A percentile compares a stretch with the other conserved stretches of the same genome.
phyloP scores from a whole-genome alignment of 257 asterid genomes.

The Solanum appendiculatum region DNA sequence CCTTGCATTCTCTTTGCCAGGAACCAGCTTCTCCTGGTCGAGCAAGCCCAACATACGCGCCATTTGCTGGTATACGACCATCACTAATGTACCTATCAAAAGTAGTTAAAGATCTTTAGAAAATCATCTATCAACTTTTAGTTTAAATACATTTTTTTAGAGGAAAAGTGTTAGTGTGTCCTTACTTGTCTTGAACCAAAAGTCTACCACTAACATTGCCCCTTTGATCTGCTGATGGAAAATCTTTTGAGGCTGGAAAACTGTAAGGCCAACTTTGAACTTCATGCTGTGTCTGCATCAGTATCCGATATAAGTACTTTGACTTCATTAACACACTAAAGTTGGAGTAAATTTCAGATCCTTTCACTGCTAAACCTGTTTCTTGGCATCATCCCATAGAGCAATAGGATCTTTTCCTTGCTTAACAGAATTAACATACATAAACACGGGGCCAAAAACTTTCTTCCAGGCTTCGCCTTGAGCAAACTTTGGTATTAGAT shows the following conservation, averaged over 20 bases:
- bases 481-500: slow-evolving; percentile 38
- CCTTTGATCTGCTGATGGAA: slow-evolving; percentile 35
- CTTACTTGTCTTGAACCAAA: slow-evolving; percentile 44
- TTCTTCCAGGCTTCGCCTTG: slow-evolving; percentile 65
- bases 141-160: background rate
- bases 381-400: slow-evolving; percentile 63
- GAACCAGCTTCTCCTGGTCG: slow-evolving; percentile 58
- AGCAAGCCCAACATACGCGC: slow-evolving; percentile 61
- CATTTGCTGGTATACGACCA: slow-evolving; percentile 28
- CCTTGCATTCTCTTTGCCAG: slow-evolving; percentile 77
- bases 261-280: slow-evolving; percentile 61
- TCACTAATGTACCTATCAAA: slow-evolving; percentile 20
- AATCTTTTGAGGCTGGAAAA: slow-evolving; percentile 52
- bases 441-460: slow-evolving; percentile 67
- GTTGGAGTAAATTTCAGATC: background rate
- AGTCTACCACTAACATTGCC: slow-evolving; percentile 46
- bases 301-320: background rate
- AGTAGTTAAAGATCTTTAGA: background rate
- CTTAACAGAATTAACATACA: slow-evolving; percentile 41
- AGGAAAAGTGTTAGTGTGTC: background rate
- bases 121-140: background rate
- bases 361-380: slow-evolving; percentile 23
- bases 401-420: slow-evolving; percentile 26
- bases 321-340: background rate
- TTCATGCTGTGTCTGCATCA: slow-evolving; percentile 9